Evolutionary conservation across 2,329 filamentous ascomycete species (phyloP).

Genomic region (Colletotrichum sp.): DNA sequence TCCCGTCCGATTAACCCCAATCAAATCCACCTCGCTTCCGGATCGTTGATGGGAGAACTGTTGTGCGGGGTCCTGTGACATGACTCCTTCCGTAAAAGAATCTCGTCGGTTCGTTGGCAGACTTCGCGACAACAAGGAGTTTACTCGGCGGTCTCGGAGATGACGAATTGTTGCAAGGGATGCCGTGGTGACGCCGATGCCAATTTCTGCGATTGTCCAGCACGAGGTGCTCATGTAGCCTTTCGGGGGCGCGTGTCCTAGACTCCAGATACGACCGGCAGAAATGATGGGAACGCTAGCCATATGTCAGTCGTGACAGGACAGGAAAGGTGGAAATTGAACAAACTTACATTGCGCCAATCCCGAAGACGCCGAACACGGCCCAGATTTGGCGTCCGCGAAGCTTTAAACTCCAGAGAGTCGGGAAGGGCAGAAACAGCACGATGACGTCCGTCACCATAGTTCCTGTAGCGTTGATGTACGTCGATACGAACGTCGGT

Average conservation of each 20-base stretch:
- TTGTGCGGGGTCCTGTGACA: neutral
- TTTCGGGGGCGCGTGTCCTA: neutral
- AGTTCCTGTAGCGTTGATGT: neutral
- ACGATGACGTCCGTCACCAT: constrained; percentile 7
- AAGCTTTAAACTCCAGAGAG: neutral
- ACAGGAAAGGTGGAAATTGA: neutral
- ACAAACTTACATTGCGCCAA: neutral
- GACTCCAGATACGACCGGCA: neutral
- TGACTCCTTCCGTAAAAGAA: neutral
- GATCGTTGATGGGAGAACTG: neutral
- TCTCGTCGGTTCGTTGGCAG: neutral
- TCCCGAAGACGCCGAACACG: neutral
- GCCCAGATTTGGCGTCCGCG: neutral
- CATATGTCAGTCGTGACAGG: neutral
- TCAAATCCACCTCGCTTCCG: neutral
- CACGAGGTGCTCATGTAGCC: constrained; percentile 3
- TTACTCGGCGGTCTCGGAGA: neutral
- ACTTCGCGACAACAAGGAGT: neutral
- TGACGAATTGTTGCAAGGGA: neutral
- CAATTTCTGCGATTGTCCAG: neutral
- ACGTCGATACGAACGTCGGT: neutral
- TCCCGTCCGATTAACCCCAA: neutral
- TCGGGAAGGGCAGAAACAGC: constrained; percentile 7
- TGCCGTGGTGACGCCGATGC: neutral
- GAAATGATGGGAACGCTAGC: neutral